Evolutionary conservation across 257 asterid genomes (phyloP).

Genomic region (Cordia subcordata): DNA sequence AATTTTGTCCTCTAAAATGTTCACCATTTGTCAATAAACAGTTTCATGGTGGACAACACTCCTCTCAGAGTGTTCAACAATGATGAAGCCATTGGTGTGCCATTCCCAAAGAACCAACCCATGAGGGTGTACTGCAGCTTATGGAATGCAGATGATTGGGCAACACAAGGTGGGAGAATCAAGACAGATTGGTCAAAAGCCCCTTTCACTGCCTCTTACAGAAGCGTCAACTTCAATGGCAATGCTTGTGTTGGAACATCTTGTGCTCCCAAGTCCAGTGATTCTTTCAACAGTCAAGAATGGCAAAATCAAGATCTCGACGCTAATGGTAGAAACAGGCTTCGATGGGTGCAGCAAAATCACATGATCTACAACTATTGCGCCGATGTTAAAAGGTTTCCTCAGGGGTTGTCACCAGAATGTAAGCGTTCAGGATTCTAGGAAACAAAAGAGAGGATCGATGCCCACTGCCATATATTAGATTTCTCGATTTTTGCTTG

Average conservation of each 20-base stretch:
- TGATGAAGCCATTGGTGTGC: constrained; percentile 26
- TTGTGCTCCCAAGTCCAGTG: constrained; percentile 13
- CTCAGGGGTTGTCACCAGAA: constrained; percentile 34
- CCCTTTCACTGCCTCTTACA: constrained; percentile 43
- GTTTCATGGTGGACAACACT: constrained; percentile 47
- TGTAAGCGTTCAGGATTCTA: constrained; percentile 37
- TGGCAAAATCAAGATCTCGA: constrained; percentile 39
- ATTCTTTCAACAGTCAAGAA: constrained; percentile 9
- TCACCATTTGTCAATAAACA: constrained; percentile 7
- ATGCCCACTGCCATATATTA: neutral
- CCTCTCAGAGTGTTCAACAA: constrained; percentile 49
- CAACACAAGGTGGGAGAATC: constrained; percentile 48
- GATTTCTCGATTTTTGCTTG: neutral
- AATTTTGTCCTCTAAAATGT: too few relatives aligned
- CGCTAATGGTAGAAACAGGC: constrained; percentile 28
- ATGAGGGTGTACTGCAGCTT: constrained; percentile 53
- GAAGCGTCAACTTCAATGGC: constrained; percentile 29
- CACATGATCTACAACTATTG: constrained; percentile 48
- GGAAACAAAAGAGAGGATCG: neutral
- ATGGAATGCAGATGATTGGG: constrained; percentile 62
- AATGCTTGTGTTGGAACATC: constrained; percentile 16
- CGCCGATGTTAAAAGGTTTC: constrained; percentile 35
- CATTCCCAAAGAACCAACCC: constrained; percentile 37
- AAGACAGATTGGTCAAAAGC: constrained; percentile 51
- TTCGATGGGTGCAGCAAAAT: constrained; percentile 47